These are phyloP conservation scores for Mortierella antarctica DNA, from an alignment of 192 early-diverging fungal species.

Conservation along the genomic window DNA sequence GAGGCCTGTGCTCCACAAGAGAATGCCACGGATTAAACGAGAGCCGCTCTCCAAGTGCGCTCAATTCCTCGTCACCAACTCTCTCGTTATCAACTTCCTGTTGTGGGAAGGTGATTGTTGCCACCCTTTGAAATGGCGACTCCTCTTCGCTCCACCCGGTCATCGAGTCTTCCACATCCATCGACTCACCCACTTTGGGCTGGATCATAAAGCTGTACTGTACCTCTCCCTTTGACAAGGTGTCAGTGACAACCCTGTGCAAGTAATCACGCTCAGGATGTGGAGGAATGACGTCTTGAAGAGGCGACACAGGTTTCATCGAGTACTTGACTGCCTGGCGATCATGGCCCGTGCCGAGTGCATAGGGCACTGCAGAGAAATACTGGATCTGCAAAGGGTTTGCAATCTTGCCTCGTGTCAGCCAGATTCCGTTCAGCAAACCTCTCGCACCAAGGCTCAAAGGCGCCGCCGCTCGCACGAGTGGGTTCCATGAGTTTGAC, in stretches of 20 bases:
- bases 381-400: slow-evolving; percentile 44
- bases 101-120: slow-evolving; percentile 31
- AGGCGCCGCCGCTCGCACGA: slow-evolving; percentile 15
- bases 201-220: slow-evolving; percentile 39
- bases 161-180: slow-evolving; percentile 46
- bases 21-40: slow-evolving; percentile 52
- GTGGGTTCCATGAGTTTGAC: background rate
- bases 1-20: slow-evolving; percentile 16
- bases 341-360: slow-evolving; percentile 20
- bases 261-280: slow-evolving; percentile 8
- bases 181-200: slow-evolving; percentile 1
- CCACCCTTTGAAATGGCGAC: slow-evolving; percentile 31
- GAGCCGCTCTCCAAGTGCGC: slow-evolving; percentile 27
- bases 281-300: slow-evolving; percentile 8
- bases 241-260: slow-evolving; percentile 20
- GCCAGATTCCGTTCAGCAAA: background rate
- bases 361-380: slow-evolving; percentile 29
- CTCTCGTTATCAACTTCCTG: slow-evolving; percentile 15
- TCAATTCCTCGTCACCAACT: slow-evolving; percentile 8
- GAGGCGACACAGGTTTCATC: slow-evolving; percentile 13
- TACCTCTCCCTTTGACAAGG: background rate
- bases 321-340: slow-evolving; percentile 42
- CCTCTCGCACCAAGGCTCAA: slow-evolving; percentile 30
- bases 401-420: slow-evolving; percentile 14
- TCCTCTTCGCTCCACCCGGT: slow-evolving; percentile 21